Base-by-base conservation (phyloP, 306 rosid genomes). In the Mucuna pruriens region DNA sequence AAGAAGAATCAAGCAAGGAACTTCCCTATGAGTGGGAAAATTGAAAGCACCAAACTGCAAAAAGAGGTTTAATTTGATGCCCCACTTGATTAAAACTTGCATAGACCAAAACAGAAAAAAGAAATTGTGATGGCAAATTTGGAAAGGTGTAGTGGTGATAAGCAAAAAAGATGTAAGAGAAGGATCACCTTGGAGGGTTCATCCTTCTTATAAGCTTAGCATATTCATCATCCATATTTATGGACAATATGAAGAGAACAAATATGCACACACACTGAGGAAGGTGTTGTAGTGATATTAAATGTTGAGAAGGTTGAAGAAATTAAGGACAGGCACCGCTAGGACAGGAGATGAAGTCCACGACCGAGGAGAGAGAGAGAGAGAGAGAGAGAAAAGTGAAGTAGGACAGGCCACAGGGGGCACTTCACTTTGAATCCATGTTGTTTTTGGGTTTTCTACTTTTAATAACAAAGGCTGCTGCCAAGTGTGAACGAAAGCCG, bases 161-260 rank as follows among this genome's bases (percentile, higher is more conserved):
- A 52, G 1, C 20, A 6, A 20, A 34, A 36, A 11, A 5, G 3
- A 38, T 3, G 23, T 2, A 17, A 38, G 40, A 11, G n/a, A 76
- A 77, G 17, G 10, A 11, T 44, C 23, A 84, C 87, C 87, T 84
- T 23, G 87, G 87, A 13, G 87, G 87, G 62, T 84, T 84, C 87
- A 84, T 84, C 74, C 87, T 84, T 22, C 87, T 79, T n/a, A 84
- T 84, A 63, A 84, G 87, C 82, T 84, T 84, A 58, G 87, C 87
- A 68, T 84, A 84, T 75, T 84, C 87, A 84, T 84, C 87, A 36
- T 84, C 87, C 87, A 84, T 84, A 48, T 80, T 31, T 42, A 40
- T 70, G 61, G 71, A 73, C 83, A 60, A 34, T 49, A 19, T 5
- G 36, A 16, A 61, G 79, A 71, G 38, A 60, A n/a, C 1, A 75